Percentiles rank a stretch among this genome's conserved stretches.
Evolutionary conservation across 768 basidiomycete species (phyloP).

Genomic region (Suillus occidentalis): DNA sequence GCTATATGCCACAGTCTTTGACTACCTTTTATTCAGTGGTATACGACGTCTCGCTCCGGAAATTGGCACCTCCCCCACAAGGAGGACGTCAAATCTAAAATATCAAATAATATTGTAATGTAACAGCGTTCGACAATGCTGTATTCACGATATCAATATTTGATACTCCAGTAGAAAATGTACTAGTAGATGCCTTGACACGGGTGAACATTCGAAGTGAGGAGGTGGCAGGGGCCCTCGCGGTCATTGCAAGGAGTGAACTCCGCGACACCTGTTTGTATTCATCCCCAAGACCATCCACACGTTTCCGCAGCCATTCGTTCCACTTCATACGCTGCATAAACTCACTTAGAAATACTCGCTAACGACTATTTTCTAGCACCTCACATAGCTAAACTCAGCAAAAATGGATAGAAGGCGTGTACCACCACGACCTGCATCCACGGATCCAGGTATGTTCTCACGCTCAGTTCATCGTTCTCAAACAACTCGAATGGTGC

Average conservation of each 20-base stretch:
- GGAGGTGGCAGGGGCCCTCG: conserved; percentile 1
- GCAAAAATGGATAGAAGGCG: conserved; percentile 65
- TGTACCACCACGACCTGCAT: conserved; percentile 61
- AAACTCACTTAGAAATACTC: not conserved
- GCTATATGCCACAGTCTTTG: conserved; percentile 6
- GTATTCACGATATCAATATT: not conserved
- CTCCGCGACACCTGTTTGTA: conserved; percentile 1
- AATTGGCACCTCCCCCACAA: conserved; percentile 38
- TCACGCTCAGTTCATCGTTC: conserved; percentile 15
- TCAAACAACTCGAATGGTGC: not conserved
- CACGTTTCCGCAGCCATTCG: not conserved
- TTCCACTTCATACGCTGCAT: not conserved
- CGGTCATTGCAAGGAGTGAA: not conserved
- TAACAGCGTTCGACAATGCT: not conserved
- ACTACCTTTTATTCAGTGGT: conserved; percentile 52
- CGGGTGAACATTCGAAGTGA: not conserved
- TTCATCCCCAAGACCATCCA: conserved; percentile 4
- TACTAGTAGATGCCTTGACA: not conserved
- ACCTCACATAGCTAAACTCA: conserved; percentile 2
- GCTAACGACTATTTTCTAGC: not conserved
- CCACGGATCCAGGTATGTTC: conserved; percentile 65
- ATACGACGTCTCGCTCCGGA: conserved; percentile 81
- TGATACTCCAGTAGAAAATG: not conserved
- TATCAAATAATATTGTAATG: not conserved
- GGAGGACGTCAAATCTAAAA: not conserved